phyloP scores from a whole-genome alignment of 2,329 filamentous ascomycete genomes.

The Arthrobotrys megalospora region DNA sequence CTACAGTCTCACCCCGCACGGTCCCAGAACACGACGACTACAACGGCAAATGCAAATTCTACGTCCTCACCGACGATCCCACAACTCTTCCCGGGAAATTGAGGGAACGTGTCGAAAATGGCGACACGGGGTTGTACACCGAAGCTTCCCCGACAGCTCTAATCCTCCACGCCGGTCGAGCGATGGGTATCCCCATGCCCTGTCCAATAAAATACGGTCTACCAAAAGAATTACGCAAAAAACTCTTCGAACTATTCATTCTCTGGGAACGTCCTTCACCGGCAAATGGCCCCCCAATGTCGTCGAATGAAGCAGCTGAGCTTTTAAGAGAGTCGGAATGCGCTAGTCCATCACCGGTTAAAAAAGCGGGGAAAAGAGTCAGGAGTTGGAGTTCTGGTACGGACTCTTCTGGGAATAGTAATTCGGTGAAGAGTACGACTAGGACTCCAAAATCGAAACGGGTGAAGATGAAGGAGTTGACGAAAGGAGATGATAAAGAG shows the following conservation, averaged over 20 bases:
- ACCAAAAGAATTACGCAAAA: background rate
- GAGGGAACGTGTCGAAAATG: background rate
- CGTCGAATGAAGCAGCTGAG: background rate
- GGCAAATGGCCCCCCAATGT: background rate
- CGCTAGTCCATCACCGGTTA: background rate
- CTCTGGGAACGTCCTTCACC: conserved; percentile 11
- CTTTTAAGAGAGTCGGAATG: no score
- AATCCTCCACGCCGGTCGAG: conserved; percentile 17
- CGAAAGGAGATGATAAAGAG: conserved; percentile 1
- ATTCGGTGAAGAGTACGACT: background rate
- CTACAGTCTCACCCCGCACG: background rate
- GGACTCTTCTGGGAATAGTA: background rate
- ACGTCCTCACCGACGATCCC: conserved; percentile 4
- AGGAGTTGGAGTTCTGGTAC: background rate
- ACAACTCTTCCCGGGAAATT: background rate
- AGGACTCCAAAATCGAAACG: conserved; percentile 13
- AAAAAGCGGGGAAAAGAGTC: background rate
- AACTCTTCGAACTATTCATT: background rate
- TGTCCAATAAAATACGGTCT: background rate
- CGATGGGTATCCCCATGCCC: background rate
- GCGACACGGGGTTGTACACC: background rate
- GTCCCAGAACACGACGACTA: conserved; percentile 26
- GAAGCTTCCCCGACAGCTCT: conserved; percentile 10
- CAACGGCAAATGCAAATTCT: background rate
- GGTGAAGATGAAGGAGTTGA: conserved; percentile 17